Evolutionary conservation across 75 land plant species (phyloP).

Genomic region (Larix kaempferi): DNA sequence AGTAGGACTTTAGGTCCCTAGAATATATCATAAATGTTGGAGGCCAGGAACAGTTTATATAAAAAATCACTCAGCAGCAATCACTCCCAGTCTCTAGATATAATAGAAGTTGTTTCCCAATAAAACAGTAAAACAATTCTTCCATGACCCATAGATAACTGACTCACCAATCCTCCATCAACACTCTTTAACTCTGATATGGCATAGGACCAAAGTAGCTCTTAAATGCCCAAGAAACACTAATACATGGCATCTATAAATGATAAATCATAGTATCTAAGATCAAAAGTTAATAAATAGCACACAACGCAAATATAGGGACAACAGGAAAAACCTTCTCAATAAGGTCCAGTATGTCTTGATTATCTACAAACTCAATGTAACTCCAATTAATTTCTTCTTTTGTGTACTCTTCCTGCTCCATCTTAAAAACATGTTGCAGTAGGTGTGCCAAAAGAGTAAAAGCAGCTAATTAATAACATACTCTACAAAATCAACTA

Average conservation of each 20-base stretch:
- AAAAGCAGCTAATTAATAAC: background rate
- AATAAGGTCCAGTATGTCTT: conserved; percentile 89
- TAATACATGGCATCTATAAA: background rate
- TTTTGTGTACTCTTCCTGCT: conserved; percentile 91
- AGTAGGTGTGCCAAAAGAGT: background rate
- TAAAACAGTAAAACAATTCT: background rate
- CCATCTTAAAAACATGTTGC: conserved; percentile 97
- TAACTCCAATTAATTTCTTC: conserved; percentile 94
- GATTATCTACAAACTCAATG: conserved; percentile 92
- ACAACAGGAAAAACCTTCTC: conserved; percentile 57
- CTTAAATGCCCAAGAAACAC: background rate
- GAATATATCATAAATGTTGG: background rate
- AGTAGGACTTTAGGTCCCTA: background rate
- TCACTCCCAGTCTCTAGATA: background rate
- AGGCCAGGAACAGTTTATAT: background rate
- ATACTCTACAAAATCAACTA: background rate
- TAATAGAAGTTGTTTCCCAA: background rate
- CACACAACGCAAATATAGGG: background rate
- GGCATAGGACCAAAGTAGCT: background rate
- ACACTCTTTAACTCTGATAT: background rate
- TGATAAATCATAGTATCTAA: background rate
- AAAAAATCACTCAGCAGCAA: background rate
- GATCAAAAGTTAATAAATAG: background rate
- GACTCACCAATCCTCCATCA: too few relatives aligned
- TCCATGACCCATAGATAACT: background rate